These are phyloP conservation scores for Pelagomonas calceolata DNA, from an alignment of 108 stramenopile species.

Conservation along the genomic window DNA sequence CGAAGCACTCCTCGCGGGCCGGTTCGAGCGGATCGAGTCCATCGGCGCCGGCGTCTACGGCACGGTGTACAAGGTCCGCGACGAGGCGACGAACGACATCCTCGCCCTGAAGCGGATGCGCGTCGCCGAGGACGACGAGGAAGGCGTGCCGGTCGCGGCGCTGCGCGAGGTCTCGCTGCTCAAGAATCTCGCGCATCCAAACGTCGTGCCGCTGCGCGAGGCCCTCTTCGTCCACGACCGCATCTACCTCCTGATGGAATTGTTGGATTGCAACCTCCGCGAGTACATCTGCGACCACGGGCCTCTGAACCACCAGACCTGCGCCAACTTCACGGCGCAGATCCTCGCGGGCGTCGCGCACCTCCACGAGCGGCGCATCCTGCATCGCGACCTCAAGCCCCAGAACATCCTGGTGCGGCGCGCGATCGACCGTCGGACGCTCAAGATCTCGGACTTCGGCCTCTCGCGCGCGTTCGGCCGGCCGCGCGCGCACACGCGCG, in stretches of 20 bases:
- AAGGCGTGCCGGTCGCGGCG: slow-evolving; percentile 84
- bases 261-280: slow-evolving; percentile 76
- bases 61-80: slow-evolving; percentile 79
- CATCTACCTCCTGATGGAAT: slow-evolving; percentile 91
- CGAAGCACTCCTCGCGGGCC: too few relatives aligned
- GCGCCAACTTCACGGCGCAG: slow-evolving; percentile 55
- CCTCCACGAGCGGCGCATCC: slow-evolving; percentile 4
- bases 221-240: slow-evolving; percentile 60
- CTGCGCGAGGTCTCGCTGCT: slow-evolving; percentile 77
- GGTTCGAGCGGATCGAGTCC: too few relatives aligned
- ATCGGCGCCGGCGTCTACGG: too few relatives aligned
- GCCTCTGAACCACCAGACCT: slow-evolving; percentile 52
- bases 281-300: slow-evolving; percentile 33
- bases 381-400: slow-evolving; percentile 34
- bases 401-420: slow-evolving; percentile 27
- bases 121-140: slow-evolving; percentile 60
- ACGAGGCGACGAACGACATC: slow-evolving; percentile 51
- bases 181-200: slow-evolving; percentile 60
- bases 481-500: slow-evolving; percentile 58
- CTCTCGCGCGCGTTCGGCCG: slow-evolving; percentile 50
- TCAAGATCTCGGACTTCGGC: slow-evolving; percentile 65
- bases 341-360: slow-evolving; percentile 4
- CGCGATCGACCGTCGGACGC: slow-evolving; percentile 13
- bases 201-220: slow-evolving; percentile 64
- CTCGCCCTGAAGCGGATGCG: slow-evolving; percentile 91